phyloP scores from a whole-genome alignment of 495 filamentous ascomycete species.

The Penicillium daleae region DNA sequence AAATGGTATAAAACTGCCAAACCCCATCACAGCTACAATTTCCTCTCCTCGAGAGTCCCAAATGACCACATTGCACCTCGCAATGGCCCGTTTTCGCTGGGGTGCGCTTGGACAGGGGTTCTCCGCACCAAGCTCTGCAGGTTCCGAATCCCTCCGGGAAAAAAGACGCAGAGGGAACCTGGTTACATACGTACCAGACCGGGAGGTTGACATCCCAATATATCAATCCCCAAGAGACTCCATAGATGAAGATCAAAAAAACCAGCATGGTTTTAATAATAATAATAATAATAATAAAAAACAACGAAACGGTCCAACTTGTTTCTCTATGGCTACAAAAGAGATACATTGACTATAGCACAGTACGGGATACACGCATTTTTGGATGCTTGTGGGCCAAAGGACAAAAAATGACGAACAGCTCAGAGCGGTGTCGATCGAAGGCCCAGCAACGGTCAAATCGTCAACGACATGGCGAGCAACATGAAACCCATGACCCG shows the following conservation, averaged over 20 bases:
- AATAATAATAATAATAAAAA: slow-evolving; percentile 26
- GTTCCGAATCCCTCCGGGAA: slow-evolving; percentile 38
- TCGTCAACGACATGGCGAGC: slow-evolving; percentile 21
- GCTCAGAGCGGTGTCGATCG: slow-evolving; percentile 18
- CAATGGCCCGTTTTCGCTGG: slow-evolving; percentile 5
- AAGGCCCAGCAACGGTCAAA: slow-evolving; percentile 15
- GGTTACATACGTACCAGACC: background rate
- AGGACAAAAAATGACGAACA: slow-evolving; percentile 44
- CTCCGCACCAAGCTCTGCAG: slow-evolving; percentile 34
- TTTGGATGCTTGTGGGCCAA: slow-evolving; percentile 41
- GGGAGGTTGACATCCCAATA: background rate
- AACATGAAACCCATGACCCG: slow-evolving; percentile 20
- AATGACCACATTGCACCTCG: slow-evolving; percentile 1
- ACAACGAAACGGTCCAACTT: slow-evolving; percentile 23
- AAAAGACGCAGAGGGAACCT: slow-evolving; percentile 11
- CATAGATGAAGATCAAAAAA: background rate
- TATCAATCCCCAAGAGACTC: background rate
- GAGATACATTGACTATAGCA: slow-evolving; percentile 57
- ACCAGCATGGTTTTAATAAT: too few species aligned
- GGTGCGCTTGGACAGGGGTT: slow-evolving; percentile 30
- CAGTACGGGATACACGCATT: slow-evolving; percentile 54
- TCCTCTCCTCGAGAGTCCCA: background rate
- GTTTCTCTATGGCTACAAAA: slow-evolving; percentile 52
- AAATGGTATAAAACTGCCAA: background rate
- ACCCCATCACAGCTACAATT: background rate